phyloP scores from a whole-genome alignment of 2,329 filamentous ascomycete genomes.

The Raffaelea arxii region DNA sequence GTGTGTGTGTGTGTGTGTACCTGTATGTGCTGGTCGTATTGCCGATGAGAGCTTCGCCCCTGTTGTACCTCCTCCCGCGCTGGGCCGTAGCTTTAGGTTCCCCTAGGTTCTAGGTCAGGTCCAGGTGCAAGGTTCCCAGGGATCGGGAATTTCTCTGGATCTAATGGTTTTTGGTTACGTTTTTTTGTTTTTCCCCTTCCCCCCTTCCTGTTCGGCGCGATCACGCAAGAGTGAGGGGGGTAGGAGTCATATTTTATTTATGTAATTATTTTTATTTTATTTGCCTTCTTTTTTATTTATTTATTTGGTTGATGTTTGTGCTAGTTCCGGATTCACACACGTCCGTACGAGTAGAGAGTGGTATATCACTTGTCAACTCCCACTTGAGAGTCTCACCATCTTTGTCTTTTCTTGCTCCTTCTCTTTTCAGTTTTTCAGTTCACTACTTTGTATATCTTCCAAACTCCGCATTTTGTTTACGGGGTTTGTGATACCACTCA shows the following conservation, averaged over 20 bases:
- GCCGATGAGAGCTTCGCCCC: background rate
- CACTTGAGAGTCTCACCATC: too few relatives aligned
- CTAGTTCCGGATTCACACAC: too few relatives aligned
- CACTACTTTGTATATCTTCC: background rate
- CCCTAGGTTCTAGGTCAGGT: background rate
- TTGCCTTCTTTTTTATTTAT: background rate
- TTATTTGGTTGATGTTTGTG: too few relatives aligned
- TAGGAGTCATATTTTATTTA: background rate
- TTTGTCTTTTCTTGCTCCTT: background rate
- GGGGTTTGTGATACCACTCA: background rate
- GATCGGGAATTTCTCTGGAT: background rate
- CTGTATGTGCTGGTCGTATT: background rate
- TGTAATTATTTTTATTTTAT: background rate
- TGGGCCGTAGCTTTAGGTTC: background rate
- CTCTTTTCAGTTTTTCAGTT: background rate
- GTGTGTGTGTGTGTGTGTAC: background rate
- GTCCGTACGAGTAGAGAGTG: too few relatives aligned
- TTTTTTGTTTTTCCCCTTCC: too few relatives aligned
- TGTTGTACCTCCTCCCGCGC: background rate
- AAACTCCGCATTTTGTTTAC: background rate
- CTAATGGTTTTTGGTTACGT: background rate
- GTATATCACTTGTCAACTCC: too few relatives aligned
- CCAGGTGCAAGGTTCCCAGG: background rate
- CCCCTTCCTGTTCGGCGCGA: background rate
- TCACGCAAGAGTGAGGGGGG: constrained; percentile 6